These are phyloP conservation scores for Batrachochytrium dendrobatidis DNA, from an alignment of 371 early-diverging fungal genomes.

Conservation along the genomic window DNA sequence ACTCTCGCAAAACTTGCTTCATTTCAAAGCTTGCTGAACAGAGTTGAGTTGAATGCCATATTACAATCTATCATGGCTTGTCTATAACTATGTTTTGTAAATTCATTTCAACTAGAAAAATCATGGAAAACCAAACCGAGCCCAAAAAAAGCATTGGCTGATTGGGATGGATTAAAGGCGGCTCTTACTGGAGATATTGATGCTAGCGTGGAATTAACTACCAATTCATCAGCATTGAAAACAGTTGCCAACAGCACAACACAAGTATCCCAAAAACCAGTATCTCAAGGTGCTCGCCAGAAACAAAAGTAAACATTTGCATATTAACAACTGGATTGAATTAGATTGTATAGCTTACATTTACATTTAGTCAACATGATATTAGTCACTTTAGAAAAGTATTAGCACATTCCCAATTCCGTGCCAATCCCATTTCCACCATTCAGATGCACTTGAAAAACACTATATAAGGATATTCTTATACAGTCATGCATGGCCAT, in stretches of 20 bases:
- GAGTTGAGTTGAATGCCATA: no score
- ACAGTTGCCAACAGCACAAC: no score
- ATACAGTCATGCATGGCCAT: not conserved
- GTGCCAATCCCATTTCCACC: conserved; percentile 51
- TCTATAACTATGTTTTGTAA: no score
- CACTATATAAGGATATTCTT: conserved; percentile 26
- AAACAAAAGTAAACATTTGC: not conserved
- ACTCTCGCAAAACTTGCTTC: no score
- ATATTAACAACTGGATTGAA: not conserved
- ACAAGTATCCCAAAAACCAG: no score
- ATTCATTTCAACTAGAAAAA: no score
- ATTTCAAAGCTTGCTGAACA: no score
- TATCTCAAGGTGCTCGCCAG: not conserved
- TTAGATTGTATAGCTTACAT: not conserved
- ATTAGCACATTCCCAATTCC: conserved; percentile 53
- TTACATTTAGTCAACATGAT: conserved; percentile 26
- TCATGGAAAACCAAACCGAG: no score
- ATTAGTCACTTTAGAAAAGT: conserved; percentile 58
- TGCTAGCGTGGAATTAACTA: not conserved
- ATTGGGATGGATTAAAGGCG: not conserved
- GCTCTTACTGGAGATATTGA: not conserved
- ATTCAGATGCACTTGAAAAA: conserved; percentile 60
- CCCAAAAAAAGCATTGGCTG: no score
- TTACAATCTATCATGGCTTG: no score
- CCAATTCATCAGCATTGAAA: not conserved